These are phyloP conservation scores for Entrophospora sp. DNA, from an alignment of 192 early-diverging fungal genomes.

Conservation along the genomic window DNA sequence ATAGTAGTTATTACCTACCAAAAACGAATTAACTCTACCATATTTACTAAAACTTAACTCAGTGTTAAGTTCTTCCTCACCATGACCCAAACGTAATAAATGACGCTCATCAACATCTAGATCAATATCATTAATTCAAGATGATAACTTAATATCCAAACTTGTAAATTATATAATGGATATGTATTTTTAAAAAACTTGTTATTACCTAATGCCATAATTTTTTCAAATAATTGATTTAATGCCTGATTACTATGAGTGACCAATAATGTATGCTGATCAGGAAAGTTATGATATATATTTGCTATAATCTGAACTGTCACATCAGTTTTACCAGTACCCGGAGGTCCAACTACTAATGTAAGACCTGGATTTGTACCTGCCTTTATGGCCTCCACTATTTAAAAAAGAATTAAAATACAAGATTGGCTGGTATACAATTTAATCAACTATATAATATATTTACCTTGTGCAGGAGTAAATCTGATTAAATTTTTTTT, in stretches of 20 bases:
- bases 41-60: conserved; percentile 82
- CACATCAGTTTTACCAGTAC: conserved; percentile 97
- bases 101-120: conserved; percentile 88
- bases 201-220: conserved; percentile 49
- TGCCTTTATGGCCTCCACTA: conserved; percentile 77
- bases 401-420: no score
- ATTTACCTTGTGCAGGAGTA: conserved; percentile 70
- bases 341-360: conserved; percentile 94
- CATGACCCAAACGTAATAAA: conserved; percentile 89
- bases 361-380: conserved; percentile 82
- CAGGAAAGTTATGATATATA: conserved; percentile 81
- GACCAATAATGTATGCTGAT: conserved; percentile 84
- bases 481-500: conserved; percentile 71
- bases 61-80: conserved; percentile 80
- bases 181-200: not conserved
- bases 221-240: conserved; percentile 97
- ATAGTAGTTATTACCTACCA: conserved; percentile 33
- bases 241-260: conserved; percentile 98
- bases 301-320: conserved; percentile 96
- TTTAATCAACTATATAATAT: not conserved
- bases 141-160: no score
- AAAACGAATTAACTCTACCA: conserved; percentile 87
- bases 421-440: no score
- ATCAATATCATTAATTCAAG: no score
- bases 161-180: not conserved